Evolutionary conservation across 2,329 filamentous ascomycete species (phyloP).

Genomic region (Fusarium hostae): DNA sequence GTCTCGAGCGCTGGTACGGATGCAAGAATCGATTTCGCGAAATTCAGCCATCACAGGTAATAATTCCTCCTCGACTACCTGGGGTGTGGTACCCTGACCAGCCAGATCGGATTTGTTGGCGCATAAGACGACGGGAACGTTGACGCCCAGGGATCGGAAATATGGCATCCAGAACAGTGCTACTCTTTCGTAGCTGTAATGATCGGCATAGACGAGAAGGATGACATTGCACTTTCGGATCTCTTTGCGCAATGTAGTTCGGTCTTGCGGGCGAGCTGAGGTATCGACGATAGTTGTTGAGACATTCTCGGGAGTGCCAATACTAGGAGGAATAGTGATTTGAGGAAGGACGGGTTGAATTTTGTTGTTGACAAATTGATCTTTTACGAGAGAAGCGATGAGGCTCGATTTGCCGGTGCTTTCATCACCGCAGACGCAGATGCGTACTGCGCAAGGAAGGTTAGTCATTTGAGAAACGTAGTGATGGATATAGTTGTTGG

Average conservation of each 20-base stretch:
- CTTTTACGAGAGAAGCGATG: slow-evolving; percentile 95
- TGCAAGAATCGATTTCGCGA: slow-evolving; percentile 98
- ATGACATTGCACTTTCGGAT: slow-evolving; percentile 98
- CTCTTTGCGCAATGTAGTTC: slow-evolving; percentile 89
- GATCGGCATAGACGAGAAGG: slow-evolving; percentile 94
- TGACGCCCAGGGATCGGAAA: slow-evolving; percentile 97
- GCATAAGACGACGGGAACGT: slow-evolving; percentile 95
- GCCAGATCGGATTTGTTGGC: slow-evolving; percentile 97
- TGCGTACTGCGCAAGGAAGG: slow-evolving; percentile 69
- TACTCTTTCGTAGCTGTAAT: slow-evolving; percentile 98
- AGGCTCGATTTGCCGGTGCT: slow-evolving; percentile 93
- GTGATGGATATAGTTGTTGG: background rate
- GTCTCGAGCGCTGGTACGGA: slow-evolving; percentile 90
- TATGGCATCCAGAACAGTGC: slow-evolving; percentile 99
- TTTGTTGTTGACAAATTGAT: slow-evolving; percentile 94
- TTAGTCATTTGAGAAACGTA: slow-evolving; percentile 17
- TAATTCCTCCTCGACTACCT: slow-evolving; percentile 97
- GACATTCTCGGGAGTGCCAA: slow-evolving; percentile 95
- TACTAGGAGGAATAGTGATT: slow-evolving; percentile 92
- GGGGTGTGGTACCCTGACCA: slow-evolving; percentile 77
- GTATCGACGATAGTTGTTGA: slow-evolving; percentile 98
- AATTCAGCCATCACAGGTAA: slow-evolving; percentile 98
- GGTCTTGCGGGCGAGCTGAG: slow-evolving; percentile 92
- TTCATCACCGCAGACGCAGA: slow-evolving; percentile 97
- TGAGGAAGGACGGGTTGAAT: slow-evolving; percentile 94